Evolutionary conservation across 768 basidiomycete species (phyloP).

Genomic region (Lactifluus hygrophoroides): DNA sequence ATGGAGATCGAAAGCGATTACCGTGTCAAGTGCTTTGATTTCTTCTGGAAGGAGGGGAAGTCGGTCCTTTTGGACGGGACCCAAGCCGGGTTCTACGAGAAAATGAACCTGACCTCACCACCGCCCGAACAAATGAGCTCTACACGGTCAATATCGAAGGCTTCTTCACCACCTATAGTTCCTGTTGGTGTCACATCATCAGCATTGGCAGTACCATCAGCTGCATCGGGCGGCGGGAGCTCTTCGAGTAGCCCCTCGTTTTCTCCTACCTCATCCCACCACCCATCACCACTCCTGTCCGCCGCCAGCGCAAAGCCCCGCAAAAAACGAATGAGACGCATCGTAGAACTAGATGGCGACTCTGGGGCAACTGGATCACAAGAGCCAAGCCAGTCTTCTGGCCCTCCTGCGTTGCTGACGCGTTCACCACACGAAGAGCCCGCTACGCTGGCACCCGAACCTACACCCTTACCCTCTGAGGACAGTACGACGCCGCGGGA

Average conservation of each 20-base stretch:
- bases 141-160: conserved; percentile 38
- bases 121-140: conserved; percentile 47
- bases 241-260: conserved; percentile 24
- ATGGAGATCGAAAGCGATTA: conserved; percentile 60
- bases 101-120: conserved; percentile 42
- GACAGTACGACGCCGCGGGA: neutral
- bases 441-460: neutral
- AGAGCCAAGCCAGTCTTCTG: neutral
- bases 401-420: neutral
- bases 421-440: conserved; percentile 8
- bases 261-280: conserved; percentile 32
- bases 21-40: conserved; percentile 70
- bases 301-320: conserved; percentile 38
- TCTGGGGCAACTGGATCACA: conserved; percentile 29
- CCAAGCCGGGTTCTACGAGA: conserved; percentile 63
- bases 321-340: conserved; percentile 56
- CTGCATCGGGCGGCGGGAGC: conserved; percentile 11
- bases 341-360: conserved; percentile 67
- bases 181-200: conserved; percentile 37
- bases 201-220: neutral
- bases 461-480: neutral
- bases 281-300: conserved; percentile 38
- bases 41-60: conserved; percentile 82
- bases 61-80: conserved; percentile 68
- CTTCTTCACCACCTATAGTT: conserved; percentile 52